Evolutionary conservation across 352 stramenopile genomes (phyloP).

Genomic region (Phytophthora brassicae): DNA sequence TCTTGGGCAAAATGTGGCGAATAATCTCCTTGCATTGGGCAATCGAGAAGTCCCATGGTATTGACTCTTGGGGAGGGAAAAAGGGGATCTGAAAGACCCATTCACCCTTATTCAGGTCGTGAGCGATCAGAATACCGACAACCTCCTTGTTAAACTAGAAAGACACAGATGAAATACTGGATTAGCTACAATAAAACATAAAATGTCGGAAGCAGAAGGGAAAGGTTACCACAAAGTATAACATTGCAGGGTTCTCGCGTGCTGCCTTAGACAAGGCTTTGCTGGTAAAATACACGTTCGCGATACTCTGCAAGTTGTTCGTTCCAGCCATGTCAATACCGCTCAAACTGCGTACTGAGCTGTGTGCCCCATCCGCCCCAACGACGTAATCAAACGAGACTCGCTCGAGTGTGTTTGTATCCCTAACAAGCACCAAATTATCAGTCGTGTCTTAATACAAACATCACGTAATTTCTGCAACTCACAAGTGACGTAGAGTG

Average conservation of each 20-base stretch:
- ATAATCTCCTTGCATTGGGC: constrained; percentile 61
- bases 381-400: constrained; percentile 83
- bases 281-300: constrained; percentile 95
- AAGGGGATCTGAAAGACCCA: constrained; percentile 94
- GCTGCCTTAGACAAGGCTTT: constrained; percentile 54
- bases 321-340: constrained; percentile 75
- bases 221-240: constrained; percentile 89
- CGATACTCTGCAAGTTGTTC: constrained; percentile 88
- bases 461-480: background rate
- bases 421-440: constrained; percentile 17
- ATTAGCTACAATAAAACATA: background rate
- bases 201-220: background rate
- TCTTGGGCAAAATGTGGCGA: constrained; percentile 44
- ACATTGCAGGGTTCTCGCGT: constrained; percentile 85
- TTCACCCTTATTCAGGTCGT: constrained; percentile 86
- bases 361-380: constrained; percentile 91
- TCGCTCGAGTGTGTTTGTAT: constrained; percentile 45
- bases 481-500: constrained; percentile 54
- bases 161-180: background rate
- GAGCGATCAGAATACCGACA: constrained; percentile 92
- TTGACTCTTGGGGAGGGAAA: constrained; percentile 85
- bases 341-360: constrained; percentile 68
- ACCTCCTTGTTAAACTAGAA: constrained; percentile 78
- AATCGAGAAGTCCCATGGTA: constrained; percentile 62
- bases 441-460: constrained; percentile 1